A percentile compares a stretch with the other conserved stretches of the same genome.
Evolutionary conservation across 306 rosid species (phyloP).

Genomic region (Vigna mungo): DNA sequence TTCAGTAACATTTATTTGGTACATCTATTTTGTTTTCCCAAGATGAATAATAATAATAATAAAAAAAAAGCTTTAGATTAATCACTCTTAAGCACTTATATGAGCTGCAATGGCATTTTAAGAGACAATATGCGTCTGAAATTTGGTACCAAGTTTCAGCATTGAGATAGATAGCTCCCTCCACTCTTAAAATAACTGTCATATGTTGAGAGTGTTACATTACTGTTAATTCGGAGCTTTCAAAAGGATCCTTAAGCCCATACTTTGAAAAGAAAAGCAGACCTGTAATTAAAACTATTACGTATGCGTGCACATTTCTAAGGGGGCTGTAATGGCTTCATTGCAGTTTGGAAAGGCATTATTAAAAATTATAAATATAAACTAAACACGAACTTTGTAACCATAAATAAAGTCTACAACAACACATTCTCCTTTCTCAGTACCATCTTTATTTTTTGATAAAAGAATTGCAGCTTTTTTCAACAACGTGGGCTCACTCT

Average conservation of each 20-base stretch:
- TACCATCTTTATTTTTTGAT: neutral
- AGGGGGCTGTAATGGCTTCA: too few relatives aligned
- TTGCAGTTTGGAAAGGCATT: neutral
- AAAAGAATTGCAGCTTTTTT: neutral
- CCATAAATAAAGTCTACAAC: neutral
- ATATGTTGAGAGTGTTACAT: too few relatives aligned
- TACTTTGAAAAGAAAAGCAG: neutral
- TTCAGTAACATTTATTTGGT: neutral
- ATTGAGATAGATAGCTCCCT: neutral
- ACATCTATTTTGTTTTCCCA: neutral
- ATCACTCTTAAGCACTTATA: neutral
- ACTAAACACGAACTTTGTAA: neutral
- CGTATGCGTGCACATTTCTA: neutral
- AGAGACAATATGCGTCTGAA: neutral
- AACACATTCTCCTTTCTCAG: neutral
- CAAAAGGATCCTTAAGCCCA: slow-evolving; percentile 12
- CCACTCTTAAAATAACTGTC: neutral
- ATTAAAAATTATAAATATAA: neutral
- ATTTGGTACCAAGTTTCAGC: slow-evolving; percentile 10
- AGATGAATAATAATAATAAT: neutral
- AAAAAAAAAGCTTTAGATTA: neutral
- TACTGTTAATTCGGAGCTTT: neutral
- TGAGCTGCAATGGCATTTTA: neutral
- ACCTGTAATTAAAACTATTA: neutral
- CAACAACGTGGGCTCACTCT: neutral